Evolutionary conservation across 805 yeast genomes (phyloP), one percentile per base, ranked within the genome.

Genomic region (Myxozyma mucilagina): DNA sequence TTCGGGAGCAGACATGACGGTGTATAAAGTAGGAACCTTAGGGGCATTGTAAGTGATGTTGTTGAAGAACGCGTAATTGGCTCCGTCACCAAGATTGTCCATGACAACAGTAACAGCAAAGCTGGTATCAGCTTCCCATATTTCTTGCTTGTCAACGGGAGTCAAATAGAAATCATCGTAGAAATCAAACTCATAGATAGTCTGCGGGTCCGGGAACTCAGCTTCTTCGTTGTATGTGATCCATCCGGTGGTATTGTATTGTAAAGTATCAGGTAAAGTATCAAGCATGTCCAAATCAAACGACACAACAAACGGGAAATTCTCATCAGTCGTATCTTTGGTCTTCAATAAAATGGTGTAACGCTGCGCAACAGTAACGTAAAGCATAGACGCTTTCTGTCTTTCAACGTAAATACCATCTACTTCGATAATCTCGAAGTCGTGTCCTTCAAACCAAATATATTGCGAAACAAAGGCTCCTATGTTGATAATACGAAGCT

Each of bases 1-100:
- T 29, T 74, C 78, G 20, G 45, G 36, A 35, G 71, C 67, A 16
- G 79, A 87, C 69, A 90, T 72, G n/a, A 83, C 97, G 2, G 97
- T 84, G 75, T 84, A 81, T 61, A 94, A 77, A 6, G 92, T 78
- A 53, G 99, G 99, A 14, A 93, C 96, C 75, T 84, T 87, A 65
- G 98, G 97, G 41, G 82, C 73, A 36, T 82, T 78, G 75, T 83
- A 94, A 20, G 96, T 82, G 70, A 89, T 79, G 73, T 90, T 87
- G 80, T 92, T 91, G 87, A 93, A 90, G 78, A 93, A 88, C n/a
- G 98, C 98, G 73, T 94, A 94, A 78, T 91, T 91, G 65, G 86
- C 80, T 78, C 99, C 99, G 74, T 90, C 79, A 50, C 81, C 82
- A 75, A 94, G 80, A 79, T 90, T 89, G 73, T 87, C 86, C 97